Evolutionary conservation across 2,329 filamentous ascomycete genomes (phyloP), one percentile per base, ranked within the genome.

Genomic region (Fusarium musae): DNA sequence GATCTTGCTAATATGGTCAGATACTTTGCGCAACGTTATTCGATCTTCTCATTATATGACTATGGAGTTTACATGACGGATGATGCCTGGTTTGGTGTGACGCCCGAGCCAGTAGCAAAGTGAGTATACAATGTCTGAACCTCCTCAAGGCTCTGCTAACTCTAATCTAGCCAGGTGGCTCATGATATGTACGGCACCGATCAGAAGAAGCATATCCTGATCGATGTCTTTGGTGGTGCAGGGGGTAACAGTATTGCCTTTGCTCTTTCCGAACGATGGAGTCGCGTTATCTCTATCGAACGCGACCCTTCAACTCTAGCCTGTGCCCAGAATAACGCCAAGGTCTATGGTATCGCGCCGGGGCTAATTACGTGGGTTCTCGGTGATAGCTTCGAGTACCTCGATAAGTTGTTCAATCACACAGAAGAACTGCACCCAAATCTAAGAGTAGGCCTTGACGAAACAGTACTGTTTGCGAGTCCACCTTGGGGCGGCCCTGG

Each of bases 161-260:
- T 15, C 6, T 23, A n/a, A 12, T 44, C 30, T 70, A 92, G 93
- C 66, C 90, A 92, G 83, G 94, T 97, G 59, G 94, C 95, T 21
- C 79, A 86, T 19, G 93, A 97, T 78, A 86, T 97, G 46, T 85
- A 87, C 21, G 84, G 86, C 64, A 85, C 86, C 49, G 84, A 87
- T 30, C 84, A 88, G 32, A 60, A 78, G 34, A 93, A 91, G 75
- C 89, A 85, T 15, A 89, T 92, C 40, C 84, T 99, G 42, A 90
- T 99, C 66, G 96, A 99, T 81, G 89, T 93, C 50, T 99, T 99
- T 83, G 93, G 92, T 34, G 96, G 96, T 47, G 95, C 93, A 2
- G 96, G 97, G 42, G 96, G 95, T 61, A 99, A 99, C 81, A 90
- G 93, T 30, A 98, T 99, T 76, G 94, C 95, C n/a, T 97, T 99